Base-by-base conservation (phyloP, 2,329 filamentous ascomycete species). In the Sporothrix pseudoabietina region DNA sequence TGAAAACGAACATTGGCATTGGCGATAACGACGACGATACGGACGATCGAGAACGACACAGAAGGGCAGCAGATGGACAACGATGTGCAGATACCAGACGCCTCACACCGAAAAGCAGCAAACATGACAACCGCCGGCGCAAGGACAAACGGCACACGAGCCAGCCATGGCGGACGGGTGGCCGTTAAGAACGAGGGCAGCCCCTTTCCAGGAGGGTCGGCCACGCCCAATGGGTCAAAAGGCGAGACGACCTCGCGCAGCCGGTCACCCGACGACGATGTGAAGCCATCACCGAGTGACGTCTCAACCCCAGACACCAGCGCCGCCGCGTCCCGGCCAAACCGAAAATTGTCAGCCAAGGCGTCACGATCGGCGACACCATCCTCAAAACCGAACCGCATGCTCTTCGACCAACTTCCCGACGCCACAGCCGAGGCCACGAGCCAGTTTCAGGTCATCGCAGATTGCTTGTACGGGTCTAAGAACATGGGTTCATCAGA, bases 401-500 rank as follows among this genome's bases (percentile, higher is more conserved):
- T 66, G 5, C 84, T 97, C 12, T 97, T 92, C 81, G 82, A 86
- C 78, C 87, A 97, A 81, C 84, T 95, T 41, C 91, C 92, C 54
- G 91, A 98, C 81, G 90, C 89, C 77, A 97, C 94, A 3, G 83
- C 85, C 49, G 92, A 96, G 77, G 92, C 96, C 4, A 90, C 88
- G 77, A 84, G 86, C 35, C 89, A 89, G 16, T 99, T 99, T 78
- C 89, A 93, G 77, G 85, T 95, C 70, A 94, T 99, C 76, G 85
- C 90, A 71, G 89, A 93, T 77, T 98, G 95, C 82, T 91, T 92
- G 47, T 99, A 99, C 82, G 94, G 93, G 71, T 94, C 94, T 77
- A 98, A 97, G 82, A 89, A 92, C 77, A 90, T 98, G 83, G 96
- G 96, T 71, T 92, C 91, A 76, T 97, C 96, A 35, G 95, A 98